A percentile compares a stretch with the other conserved stretches of the same genome.
phyloP scores from a whole-genome alignment of 2,329 filamentous ascomycete genomes.

The Hortaea werneckii region DNA sequence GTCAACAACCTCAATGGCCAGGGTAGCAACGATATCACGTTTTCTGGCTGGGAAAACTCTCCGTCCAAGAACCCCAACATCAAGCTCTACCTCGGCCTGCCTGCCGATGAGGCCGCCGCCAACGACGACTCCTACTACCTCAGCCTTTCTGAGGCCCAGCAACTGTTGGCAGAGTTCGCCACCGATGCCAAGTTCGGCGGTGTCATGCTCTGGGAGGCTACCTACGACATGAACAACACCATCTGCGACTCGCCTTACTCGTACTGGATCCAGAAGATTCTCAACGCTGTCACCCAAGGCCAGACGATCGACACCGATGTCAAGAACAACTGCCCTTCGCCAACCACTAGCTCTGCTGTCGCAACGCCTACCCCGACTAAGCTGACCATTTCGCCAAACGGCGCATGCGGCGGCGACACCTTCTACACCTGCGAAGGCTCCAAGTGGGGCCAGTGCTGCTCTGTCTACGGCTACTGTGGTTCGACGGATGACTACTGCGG shows the following conservation, averaged over 20 bases:
- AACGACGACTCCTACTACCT: slow-evolving; percentile 35
- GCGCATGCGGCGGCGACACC: slow-evolving; percentile 1
- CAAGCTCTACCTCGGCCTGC: slow-evolving; percentile 47
- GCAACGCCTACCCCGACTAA: neutral
- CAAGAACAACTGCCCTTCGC: neutral
- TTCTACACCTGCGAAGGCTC: slow-evolving; percentile 3
- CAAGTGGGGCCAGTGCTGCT: slow-evolving; percentile 2
- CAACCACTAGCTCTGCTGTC: slow-evolving; percentile 1
- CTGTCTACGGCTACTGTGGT: slow-evolving; percentile 2
- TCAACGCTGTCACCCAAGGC: slow-evolving; percentile 17
- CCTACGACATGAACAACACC: slow-evolving; percentile 36
- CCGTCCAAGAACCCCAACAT: slow-evolving; percentile 30
- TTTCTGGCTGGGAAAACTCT: slow-evolving; percentile 1
- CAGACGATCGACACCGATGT: slow-evolving; percentile 9
- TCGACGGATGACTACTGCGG: slow-evolving; percentile 1
- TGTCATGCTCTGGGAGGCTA: slow-evolving; percentile 51
- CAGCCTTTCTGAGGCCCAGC: slow-evolving; percentile 34
- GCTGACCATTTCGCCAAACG: slow-evolving; percentile 1
- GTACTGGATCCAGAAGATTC: slow-evolving; percentile 39
- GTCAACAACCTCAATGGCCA: slow-evolving; percentile 25
- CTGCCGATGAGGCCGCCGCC: slow-evolving; percentile 20
- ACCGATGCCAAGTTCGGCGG: slow-evolving; percentile 41
- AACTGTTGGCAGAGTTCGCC: slow-evolving; percentile 35
- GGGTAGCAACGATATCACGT: slow-evolving; percentile 15
- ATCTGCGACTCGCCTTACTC: slow-evolving; percentile 36